Percentiles rank a stretch among this genome's conserved stretches.
These are phyloP conservation scores for Blastobotrys parvus DNA, from an alignment of 805 yeast species.

Conservation along the genomic window DNA sequence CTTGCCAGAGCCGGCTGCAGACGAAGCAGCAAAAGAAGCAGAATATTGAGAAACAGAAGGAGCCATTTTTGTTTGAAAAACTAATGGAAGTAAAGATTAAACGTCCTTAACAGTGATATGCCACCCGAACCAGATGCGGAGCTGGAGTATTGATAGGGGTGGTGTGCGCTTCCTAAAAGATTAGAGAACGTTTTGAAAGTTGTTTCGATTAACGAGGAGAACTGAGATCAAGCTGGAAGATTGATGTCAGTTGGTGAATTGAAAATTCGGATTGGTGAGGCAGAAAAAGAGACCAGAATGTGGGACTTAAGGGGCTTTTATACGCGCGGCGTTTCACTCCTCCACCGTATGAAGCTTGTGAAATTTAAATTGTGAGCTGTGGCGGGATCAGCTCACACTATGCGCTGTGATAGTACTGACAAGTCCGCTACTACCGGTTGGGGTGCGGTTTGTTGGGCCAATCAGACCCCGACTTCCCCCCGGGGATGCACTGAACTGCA, in stretches of 20 bases:
- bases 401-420: no score
- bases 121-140: conserved; percentile 36
- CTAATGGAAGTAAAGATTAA: background rate
- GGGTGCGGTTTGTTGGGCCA: no score
- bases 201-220: background rate
- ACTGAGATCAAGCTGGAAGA: background rate
- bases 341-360: no score
- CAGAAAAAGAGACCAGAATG: no score
- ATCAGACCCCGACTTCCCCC: no score
- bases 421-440: no score
- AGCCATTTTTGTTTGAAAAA: conserved; percentile 21
- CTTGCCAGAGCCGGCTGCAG: conserved; percentile 24
- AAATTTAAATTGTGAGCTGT: no score
- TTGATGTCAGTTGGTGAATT: background rate
- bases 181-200: conserved; percentile 33
- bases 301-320: no score
- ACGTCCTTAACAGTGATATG: conserved; percentile 22
- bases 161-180: conserved; percentile 34
- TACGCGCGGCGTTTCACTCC: no score
- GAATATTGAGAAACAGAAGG: conserved; percentile 23
- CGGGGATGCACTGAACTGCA: no score
- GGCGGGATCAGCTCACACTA: no score
- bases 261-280: no score
- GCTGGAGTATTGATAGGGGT: conserved; percentile 35
- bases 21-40: conserved; percentile 20